Base-by-base conservation (phyloP, 2,329 filamentous ascomycete species). In the Colletotrichum sp. region DNA sequence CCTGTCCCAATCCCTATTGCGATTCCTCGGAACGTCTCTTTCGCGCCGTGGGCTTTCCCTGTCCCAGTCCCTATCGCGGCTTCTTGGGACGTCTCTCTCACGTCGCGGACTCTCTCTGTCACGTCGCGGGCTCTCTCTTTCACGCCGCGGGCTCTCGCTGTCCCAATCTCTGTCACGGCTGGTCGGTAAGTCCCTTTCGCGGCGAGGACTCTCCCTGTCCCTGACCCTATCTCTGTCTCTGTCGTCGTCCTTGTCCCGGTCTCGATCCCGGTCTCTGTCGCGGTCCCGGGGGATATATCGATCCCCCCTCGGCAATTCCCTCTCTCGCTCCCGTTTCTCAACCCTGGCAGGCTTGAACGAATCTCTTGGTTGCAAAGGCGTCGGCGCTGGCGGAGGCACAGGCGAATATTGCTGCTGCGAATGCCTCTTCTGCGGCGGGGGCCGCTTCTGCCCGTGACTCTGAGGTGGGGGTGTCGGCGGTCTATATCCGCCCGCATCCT, bases 1-100 rank as follows among this genome's bases (percentile, higher is more conserved):
- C 62, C 78, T 72, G 18, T 77, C 49, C 68, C 78, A 77, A 66
- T 80, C 77, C 72, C 79, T 78, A 49, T 80, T 78, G 39, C 79
- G 72, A 67, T 34, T 30, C 34, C 49, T 63, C 59, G 59, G 59
- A 10, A 63, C 30, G 59, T 63, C 18, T 32, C 44, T 52, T 24
- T 52, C 44, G n/a, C 44, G 44, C 34, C 49, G 21, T 24, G 36
- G 52, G 2, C 44, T 55, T 16, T 73, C 57, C 13, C 57, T 24
- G 13, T 77, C 52, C 24, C 72, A 21, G 8, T 72, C 52, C 9
- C 73, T 72, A 39, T 71, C 71, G 62, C 77, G 71, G 44, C n/a
- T 52, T 21, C 44, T 52, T n/a, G 44, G 44, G 44, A 52, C 44
- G n/a, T 69, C 67, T 39, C 55, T 57, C 57, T 74, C 52, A 12